phyloP scores from a whole-genome alignment of 2,329 filamentous ascomycete species.

The Cladosporium austrohemisphaericum region DNA sequence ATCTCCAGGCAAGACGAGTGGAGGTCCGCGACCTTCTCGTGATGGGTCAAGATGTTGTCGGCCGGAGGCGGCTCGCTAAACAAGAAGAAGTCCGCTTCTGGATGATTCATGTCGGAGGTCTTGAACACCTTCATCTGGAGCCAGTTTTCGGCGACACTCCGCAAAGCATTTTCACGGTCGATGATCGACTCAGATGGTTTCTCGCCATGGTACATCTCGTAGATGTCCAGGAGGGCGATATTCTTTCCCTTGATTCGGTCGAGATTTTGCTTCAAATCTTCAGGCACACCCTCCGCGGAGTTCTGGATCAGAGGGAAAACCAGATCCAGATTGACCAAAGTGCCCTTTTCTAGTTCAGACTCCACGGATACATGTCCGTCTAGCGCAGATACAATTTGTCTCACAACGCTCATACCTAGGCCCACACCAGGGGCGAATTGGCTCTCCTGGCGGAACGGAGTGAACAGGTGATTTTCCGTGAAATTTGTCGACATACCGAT shows the following conservation, averaged over 20 bases:
- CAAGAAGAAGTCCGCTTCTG: conserved; percentile 23
- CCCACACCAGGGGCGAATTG: conserved; percentile 32
- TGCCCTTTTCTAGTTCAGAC: conserved; percentile 39
- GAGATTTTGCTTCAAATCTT: neutral
- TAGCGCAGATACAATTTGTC: conserved; percentile 50
- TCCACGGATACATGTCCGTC: conserved; percentile 56
- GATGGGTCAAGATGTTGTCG: conserved; percentile 18
- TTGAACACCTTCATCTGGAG: conserved; percentile 21
- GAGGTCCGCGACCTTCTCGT: neutral
- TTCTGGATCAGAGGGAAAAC: conserved; percentile 14
- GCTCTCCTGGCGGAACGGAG: conserved; percentile 35
- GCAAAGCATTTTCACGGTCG: conserved; percentile 19
- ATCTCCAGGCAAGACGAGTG: conserved; percentile 13
- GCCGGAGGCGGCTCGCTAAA: conserved; percentile 24
- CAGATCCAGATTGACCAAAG: conserved; percentile 21
- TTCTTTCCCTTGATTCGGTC: conserved; percentile 17
- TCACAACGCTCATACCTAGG: conserved; percentile 34
- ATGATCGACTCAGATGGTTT: conserved; percentile 10
- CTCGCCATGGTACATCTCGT: neutral
- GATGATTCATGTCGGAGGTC: conserved; percentile 16
- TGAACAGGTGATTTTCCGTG: conserved; percentile 29
- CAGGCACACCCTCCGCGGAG: neutral
- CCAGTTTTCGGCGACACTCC: conserved; percentile 21
- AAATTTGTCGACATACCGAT: conserved; percentile 34
- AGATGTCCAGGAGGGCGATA: conserved; percentile 21